Evolutionary conservation across 2,329 filamentous ascomycete genomes (phyloP).

Genomic region (Hymenoscyphus albidus): DNA sequence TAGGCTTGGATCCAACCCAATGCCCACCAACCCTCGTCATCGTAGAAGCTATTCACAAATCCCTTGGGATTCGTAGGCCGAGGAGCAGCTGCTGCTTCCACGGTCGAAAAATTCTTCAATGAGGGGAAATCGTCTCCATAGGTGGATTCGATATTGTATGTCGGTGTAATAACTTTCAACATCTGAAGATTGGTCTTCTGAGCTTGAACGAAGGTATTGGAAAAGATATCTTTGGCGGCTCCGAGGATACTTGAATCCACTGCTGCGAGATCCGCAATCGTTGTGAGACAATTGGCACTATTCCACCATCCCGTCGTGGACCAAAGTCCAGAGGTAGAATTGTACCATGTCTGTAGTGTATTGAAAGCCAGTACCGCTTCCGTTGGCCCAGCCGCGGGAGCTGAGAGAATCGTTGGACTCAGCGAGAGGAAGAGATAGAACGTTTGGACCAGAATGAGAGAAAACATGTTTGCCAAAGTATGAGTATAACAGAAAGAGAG

Average conservation of each 20-base stretch:
- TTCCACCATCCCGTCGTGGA: conserved; percentile 70
- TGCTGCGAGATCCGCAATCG: conserved; percentile 48
- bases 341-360: conserved; percentile 59
- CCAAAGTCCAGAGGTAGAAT: conserved; percentile 58
- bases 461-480: neutral
- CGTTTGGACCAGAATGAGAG: neutral
- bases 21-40: conserved; percentile 63
- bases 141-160: conserved; percentile 25
- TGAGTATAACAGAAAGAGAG: neutral
- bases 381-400: conserved; percentile 4
- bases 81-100: neutral
- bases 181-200: conserved; percentile 29
- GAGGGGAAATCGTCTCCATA: conserved; percentile 8
- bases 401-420: conserved; percentile 1
- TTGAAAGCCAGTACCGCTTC: conserved; percentile 36
- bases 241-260: conserved; percentile 35
- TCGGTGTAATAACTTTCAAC: conserved; percentile 24
- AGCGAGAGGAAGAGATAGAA: conserved; percentile 6
- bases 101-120: neutral
- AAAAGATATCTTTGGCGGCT: conserved; percentile 39
- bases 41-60: conserved; percentile 53
- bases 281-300: conserved; percentile 62
- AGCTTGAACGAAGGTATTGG: conserved; percentile 39
- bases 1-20: conserved; percentile 55
- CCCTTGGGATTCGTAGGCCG: conserved; percentile 28